Base-by-base conservation (phyloP, 2,329 filamentous ascomycete genomes). In the Epichloe gansuensis region DNA sequence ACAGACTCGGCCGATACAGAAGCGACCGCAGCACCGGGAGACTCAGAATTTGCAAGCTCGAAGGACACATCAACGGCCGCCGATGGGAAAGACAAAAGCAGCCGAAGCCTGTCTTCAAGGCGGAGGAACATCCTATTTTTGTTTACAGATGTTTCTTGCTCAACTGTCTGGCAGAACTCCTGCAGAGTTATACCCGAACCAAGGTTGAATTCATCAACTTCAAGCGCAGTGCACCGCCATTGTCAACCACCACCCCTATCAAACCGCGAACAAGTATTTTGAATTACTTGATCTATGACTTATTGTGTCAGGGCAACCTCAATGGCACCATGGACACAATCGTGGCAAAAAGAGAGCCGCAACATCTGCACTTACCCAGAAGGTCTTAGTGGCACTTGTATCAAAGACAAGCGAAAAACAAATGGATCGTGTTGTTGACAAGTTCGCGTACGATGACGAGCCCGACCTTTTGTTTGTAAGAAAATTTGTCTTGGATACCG, bases 141-240 rank as follows among this genome's bases (percentile, higher is more conserved):
- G 85, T 97, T 51, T 98, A 97, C 64, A 83, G 93, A 47, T 96
- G 91, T 71, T 96, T 97, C 72, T 73, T 99, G 50, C 78, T 99
- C 35, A 90, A 93, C 64, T 95, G 91, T 62, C 74, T 99, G 41
- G 85, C 89, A 0, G 93, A 99, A 68, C 79, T 98, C 13, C 75
- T 98, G 13, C 83, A 87, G 53, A 94, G 86, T 62, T 98, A 97
- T 71, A 95, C 90, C 60, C 83, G 90, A 51, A 88, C 90, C 8
- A 99, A 99, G 75, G 82, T 98, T 44, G 94, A 98, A 65, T 97
- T 99, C 65, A 96, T 99, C 73, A 97, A 96, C 67, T 98, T 96
- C 72, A 97, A 94, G 59, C 85, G 91, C 55, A 95, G 91, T 63
- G 85, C 88, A 6, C 87, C 90, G 51, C 88, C 91, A 46, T 78